Percentiles rank a stretch among this genome's conserved stretches.
Conservation (phyloP, 257 asterid species). For the Salvia rosmarinus region DNA sequence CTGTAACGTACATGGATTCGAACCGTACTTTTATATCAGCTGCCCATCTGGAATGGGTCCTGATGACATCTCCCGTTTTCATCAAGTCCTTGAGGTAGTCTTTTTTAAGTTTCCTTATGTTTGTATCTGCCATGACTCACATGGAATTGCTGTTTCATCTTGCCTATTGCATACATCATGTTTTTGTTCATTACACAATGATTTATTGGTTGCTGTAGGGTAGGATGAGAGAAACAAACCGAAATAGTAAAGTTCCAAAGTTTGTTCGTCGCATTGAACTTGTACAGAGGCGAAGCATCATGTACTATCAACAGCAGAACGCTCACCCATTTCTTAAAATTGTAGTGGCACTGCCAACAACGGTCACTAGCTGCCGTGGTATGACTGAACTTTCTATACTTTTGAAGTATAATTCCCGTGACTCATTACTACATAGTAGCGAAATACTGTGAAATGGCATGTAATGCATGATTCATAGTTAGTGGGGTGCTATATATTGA, state of each 20-base stretch:
- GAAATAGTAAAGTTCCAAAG: constrained; percentile 68
- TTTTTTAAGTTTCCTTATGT: not conserved
- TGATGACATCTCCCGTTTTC: constrained; percentile 89
- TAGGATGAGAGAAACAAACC: constrained; percentile 79
- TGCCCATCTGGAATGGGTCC: constrained; percentile 99
- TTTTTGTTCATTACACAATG: constrained; percentile 21
- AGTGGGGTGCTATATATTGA: constrained; percentile 5
- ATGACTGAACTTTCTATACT: constrained; percentile 32
- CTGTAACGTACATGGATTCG: constrained; percentile 92
- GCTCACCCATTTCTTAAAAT: constrained; percentile 87
- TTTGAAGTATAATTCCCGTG: constrained; percentile 21
- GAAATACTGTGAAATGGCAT: constrained; percentile 25
- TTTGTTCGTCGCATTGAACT: constrained; percentile 79
- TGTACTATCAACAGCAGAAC: constrained; percentile 84
- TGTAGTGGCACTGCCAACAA: constrained; percentile 94
- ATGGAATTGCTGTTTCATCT: constrained; percentile 18
- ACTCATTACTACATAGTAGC: constrained; percentile 3
- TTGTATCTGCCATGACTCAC: constrained; percentile 6
- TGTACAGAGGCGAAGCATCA: constrained; percentile 85
- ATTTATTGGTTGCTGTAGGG: constrained; percentile 55
- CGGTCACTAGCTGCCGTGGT: constrained; percentile 98
- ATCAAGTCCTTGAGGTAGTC: constrained; percentile 85
- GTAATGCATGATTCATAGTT: constrained; percentile 5
- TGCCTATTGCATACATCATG: constrained; percentile 13
- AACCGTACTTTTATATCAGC: constrained; percentile 88